Percentiles rank a stretch among this genome's conserved stretches.
Conservation (phyloP, 164 flowering plant genomes). For the Euptelea pleiosperma region DNA sequence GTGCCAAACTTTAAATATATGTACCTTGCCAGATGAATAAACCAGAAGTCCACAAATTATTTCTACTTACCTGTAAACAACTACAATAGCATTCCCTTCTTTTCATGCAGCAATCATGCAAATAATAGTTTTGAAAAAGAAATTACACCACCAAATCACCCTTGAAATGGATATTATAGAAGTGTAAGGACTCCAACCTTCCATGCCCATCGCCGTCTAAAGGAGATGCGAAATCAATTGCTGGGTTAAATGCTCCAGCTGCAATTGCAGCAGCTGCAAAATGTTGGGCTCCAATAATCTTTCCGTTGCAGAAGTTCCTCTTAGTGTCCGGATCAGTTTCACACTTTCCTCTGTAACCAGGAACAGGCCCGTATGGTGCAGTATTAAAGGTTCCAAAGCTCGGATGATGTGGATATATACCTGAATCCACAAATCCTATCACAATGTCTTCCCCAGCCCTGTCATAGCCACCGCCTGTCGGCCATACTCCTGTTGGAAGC, state of each 20-base stretch:
- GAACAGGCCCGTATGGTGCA: slow-evolving; percentile 82
- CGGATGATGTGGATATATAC: slow-evolving; percentile 87
- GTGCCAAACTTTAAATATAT: too few species aligned
- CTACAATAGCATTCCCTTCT: too few species aligned
- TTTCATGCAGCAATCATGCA: too few species aligned
- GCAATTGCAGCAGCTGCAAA: slow-evolving; percentile 95
- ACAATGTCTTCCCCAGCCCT: slow-evolving; percentile 94
- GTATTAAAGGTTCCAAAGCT: slow-evolving; percentile 65
- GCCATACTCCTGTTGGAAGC: slow-evolving; percentile 99
- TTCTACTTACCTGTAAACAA: too few species aligned
- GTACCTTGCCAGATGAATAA: too few species aligned
- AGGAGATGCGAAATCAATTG: slow-evolving; percentile 85
- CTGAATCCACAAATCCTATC: slow-evolving; percentile 95
- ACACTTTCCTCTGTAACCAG: slow-evolving; percentile 85
- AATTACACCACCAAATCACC: too few species aligned
- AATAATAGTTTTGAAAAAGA: too few species aligned
- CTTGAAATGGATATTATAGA: background rate
- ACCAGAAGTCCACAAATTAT: too few species aligned
- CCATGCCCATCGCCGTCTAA: slow-evolving; percentile 99
- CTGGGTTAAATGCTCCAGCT: slow-evolving; percentile 82
- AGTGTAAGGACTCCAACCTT: slow-evolving; percentile 50
- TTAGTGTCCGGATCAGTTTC: slow-evolving; percentile 79
- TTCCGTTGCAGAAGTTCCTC: slow-evolving; percentile 78
- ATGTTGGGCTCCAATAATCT: slow-evolving; percentile 97
- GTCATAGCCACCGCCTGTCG: slow-evolving; percentile 93